Evolutionary conservation across 2,329 filamentous ascomycete genomes (phyloP).

Genomic region (Microcyclospora pomicola): DNA sequence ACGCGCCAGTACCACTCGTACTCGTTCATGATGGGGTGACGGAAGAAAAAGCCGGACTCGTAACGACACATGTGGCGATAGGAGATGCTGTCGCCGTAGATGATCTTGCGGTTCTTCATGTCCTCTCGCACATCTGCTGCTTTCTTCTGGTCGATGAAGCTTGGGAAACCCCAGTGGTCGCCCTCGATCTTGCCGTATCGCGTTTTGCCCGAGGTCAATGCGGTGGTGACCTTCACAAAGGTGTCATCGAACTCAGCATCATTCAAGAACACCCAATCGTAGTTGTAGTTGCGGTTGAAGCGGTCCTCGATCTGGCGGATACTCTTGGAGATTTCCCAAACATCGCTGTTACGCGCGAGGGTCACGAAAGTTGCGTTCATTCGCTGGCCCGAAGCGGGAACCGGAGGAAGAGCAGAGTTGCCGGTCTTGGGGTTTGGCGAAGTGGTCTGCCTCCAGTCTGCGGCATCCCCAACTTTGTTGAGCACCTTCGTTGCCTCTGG

Average conservation of each 20-base stretch:
- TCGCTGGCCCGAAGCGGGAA: slow-evolving; percentile 50
- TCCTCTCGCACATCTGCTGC: slow-evolving; percentile 82
- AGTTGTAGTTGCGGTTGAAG: slow-evolving; percentile 93
- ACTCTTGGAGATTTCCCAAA: slow-evolving; percentile 93
- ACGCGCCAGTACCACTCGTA: slow-evolving; percentile 99
- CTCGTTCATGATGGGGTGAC: slow-evolving; percentile 79
- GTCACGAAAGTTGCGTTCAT: slow-evolving; percentile 98
- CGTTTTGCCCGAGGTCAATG: slow-evolving; percentile 83
- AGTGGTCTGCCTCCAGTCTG: slow-evolving; percentile 7
- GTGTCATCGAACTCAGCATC: slow-evolving; percentile 84
- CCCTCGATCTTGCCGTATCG: slow-evolving; percentile 78
- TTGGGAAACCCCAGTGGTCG: slow-evolving; percentile 95
- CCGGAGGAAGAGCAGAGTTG: slow-evolving; percentile 23
- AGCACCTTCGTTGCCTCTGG: too few species aligned
- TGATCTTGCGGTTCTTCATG: slow-evolving; percentile 89
- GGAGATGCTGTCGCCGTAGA: slow-evolving; percentile 92
- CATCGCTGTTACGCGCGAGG: slow-evolving; percentile 77
- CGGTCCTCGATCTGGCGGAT: slow-evolving; percentile 95
- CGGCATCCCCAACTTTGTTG: too few species aligned
- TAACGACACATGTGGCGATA: slow-evolving; percentile 99
- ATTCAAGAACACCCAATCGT: slow-evolving; percentile 99
- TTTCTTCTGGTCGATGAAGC: slow-evolving; percentile 90
- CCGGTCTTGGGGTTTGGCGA: slow-evolving; percentile 20
- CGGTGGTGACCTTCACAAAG: slow-evolving; percentile 83
- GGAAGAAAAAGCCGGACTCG: slow-evolving; percentile 99